Base-by-base conservation (phyloP, 345 rosid genomes). In the Sonneratia alba region DNA sequence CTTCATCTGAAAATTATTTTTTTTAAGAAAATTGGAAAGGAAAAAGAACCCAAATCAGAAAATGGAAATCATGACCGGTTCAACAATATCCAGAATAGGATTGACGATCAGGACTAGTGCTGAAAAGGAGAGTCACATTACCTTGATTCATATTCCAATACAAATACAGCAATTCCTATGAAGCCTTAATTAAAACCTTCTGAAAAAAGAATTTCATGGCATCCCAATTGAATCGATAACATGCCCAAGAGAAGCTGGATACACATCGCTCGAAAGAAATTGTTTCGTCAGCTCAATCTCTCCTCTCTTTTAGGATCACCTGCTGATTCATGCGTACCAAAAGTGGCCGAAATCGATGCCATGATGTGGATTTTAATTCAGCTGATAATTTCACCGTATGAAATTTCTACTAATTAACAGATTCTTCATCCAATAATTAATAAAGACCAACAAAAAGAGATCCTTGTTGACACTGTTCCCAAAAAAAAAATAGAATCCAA, bases 1-100 rank as follows among this genome's bases (percentile, higher is more conserved):
- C 97, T 87, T 92, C 97, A 90, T 92, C 99, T 95, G 93, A 75
- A 76, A 48, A 81, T 63, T 66, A 71, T 55, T 22, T 21, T 69
- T 34, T 43, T 18, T 45, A 15, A 11, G 9, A 19, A 73, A 21
- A 59, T 59, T 59, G 53, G 66, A 37, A 61, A n/a, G 10, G 64
- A 19, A 51, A 49, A 34, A 27, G 24, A 19, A 57, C 12, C 27
- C 51, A 47, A 47, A 47, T 47, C 15, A 47, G 51, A 13, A 47
- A 47, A 47, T 57, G 34, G 12, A 57, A 57, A 57, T 57, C 2
- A 57, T 2, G 15, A 57, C 6, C 32, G n/a, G 7, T 57, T 57
- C 63, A 57, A 57, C 21, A 57, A 10, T 18, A 56, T 21, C 24
- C 62, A 56, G 7, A 22, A 21, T n/a, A 56, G 62, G 62, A 56